phyloP scores from a whole-genome alignment of 495 filamentous ascomycete genomes.

The Annulohypoxylon moriforme region DNA sequence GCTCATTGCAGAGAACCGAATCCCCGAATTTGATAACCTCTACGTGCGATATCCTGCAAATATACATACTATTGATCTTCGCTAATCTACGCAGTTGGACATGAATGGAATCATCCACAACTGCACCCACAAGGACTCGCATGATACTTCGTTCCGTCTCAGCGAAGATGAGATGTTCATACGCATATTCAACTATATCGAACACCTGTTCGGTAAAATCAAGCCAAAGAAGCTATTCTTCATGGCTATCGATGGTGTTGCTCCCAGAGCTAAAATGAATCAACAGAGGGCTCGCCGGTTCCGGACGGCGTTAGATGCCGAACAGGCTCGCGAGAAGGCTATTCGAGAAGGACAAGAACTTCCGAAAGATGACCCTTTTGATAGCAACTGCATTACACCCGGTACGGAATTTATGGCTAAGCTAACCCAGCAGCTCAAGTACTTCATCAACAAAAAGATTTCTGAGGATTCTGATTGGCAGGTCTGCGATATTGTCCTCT shows the following conservation, averaged over 20 bases:
- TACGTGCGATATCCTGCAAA: conserved; percentile 68
- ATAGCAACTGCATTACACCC: conserved; percentile 99
- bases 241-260: conserved; percentile 99
- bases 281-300: conserved; percentile 97
- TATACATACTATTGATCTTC: conserved; percentile 21
- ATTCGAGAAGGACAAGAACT: conserved; percentile 87
- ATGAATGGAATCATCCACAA: conserved; percentile 99
- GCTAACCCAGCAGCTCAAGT: conserved; percentile 92
- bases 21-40: conserved; percentile 98
- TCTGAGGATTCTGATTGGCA: conserved; percentile 98
- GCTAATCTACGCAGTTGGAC: conserved; percentile 70
- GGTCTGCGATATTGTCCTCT: conserved; percentile 92
- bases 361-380: conserved; percentile 95
- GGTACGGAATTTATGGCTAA: conserved; percentile 98
- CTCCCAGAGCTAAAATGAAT: conserved; percentile 99
- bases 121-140: conserved; percentile 94
- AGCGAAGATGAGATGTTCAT: conserved; percentile 99
- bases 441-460: conserved; percentile 98
- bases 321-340: conserved; percentile 89
- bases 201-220: conserved; percentile 98
- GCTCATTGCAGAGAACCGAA: conserved; percentile 98
- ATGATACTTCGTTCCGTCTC: conserved; percentile 87
- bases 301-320: conserved; percentile 91
- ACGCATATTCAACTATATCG: conserved; percentile 99
- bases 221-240: conserved; percentile 98